Evolutionary conservation across 768 basidiomycete species (phyloP).

Genomic region (Coprinopsis cinerea): DNA sequence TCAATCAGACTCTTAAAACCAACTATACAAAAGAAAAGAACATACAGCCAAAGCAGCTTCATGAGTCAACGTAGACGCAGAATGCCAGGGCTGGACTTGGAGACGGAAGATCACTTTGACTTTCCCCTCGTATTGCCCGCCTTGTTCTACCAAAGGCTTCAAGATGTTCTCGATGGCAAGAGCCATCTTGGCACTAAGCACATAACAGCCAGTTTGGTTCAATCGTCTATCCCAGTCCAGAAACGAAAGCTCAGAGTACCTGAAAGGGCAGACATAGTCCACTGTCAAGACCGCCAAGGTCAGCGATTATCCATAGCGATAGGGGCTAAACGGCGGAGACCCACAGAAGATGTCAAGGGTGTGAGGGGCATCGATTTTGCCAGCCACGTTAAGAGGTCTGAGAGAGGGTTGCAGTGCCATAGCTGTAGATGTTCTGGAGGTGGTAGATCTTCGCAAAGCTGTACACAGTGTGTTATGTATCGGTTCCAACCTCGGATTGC

Average conservation of each 20-base stretch:
- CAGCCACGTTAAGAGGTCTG: conserved; percentile 56
- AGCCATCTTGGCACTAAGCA: conserved; percentile 52
- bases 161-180: conserved; percentile 54
- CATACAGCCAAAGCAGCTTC: conserved; percentile 79
- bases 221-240: no score
- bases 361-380: conserved; percentile 55
- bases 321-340: conserved; percentile 18
- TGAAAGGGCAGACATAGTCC: conserved; percentile 86
- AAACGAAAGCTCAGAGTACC: conserved; percentile 28
- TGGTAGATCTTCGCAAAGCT: no score
- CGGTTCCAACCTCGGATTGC: background rate
- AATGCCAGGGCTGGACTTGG: conserved; percentile 81
- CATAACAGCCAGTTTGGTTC: no score
- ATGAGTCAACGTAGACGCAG: conserved; percentile 64
- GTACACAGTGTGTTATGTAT: background rate
- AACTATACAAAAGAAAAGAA: background rate
- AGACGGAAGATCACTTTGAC: conserved; percentile 67
- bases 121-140: conserved; percentile 64
- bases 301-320: background rate
- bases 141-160: conserved; percentile 49
- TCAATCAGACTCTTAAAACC: background rate
- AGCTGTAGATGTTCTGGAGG: no score
- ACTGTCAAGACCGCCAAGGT: conserved; percentile 33
- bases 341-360: conserved; percentile 75
- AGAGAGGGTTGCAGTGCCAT: conserved; percentile 84